Conservation (phyloP, 2,329 filamentous ascomycete species). For the Stylonectria norvegica region DNA sequence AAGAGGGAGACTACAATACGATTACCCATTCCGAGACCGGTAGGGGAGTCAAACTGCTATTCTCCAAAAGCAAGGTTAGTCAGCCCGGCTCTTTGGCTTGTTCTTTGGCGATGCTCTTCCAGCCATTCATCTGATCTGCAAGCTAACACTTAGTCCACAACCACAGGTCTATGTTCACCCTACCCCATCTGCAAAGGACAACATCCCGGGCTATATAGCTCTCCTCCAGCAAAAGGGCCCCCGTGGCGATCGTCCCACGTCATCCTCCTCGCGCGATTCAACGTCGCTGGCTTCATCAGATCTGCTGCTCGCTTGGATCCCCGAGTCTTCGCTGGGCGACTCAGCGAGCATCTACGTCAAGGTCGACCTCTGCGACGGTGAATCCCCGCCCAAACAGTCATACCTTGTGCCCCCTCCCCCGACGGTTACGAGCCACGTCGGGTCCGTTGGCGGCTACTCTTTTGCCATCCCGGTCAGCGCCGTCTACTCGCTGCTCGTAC, state of each 20-base stretch:
- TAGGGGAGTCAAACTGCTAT: constrained; percentile 87
- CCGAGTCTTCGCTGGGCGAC: constrained; percentile 83
- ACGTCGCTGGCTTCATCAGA: constrained; percentile 59
- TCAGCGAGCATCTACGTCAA: constrained; percentile 89
- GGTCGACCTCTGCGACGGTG: constrained; percentile 80
- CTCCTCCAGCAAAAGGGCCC: constrained; percentile 81
- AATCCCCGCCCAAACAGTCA: constrained; percentile 77
- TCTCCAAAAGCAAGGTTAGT: constrained; percentile 89
- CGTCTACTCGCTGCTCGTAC: constrained; percentile 84
- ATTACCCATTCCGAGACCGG: constrained; percentile 76
- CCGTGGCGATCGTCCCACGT: constrained; percentile 36
- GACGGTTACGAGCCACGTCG: constrained; percentile 72
- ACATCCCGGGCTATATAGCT: constrained; percentile 90
- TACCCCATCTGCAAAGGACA: constrained; percentile 88
- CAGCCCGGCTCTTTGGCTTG: no score
- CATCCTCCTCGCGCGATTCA: constrained; percentile 31
- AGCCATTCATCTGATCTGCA: constrained; percentile 1
- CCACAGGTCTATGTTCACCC: constrained; percentile 89
- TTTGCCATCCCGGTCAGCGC: constrained; percentile 89
- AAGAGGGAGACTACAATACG: constrained; percentile 92
- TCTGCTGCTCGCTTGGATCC: constrained; percentile 87
- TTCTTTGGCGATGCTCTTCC: no score
- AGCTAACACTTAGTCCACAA: constrained; percentile 17
- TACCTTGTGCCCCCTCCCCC: constrained; percentile 91
- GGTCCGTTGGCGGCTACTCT: constrained; percentile 73